Percentiles rank a stretch among this genome's conserved stretches.
Evolutionary conservation across 805 yeast genomes (phyloP).

Genomic region (Candida patagonica): DNA sequence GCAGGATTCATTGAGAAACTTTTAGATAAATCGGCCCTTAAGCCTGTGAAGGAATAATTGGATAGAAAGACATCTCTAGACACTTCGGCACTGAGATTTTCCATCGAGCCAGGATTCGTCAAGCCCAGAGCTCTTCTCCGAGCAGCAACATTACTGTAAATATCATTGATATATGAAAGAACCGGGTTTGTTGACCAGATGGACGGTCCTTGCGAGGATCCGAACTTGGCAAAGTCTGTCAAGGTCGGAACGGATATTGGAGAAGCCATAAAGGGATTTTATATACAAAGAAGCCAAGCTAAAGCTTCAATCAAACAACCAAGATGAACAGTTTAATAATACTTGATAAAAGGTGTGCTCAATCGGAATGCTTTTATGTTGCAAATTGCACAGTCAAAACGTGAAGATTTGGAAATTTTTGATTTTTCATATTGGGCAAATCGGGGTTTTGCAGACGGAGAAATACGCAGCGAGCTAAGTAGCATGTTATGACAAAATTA

Average conservation of each 20-base stretch:
- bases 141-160: slow-evolving; percentile 58
- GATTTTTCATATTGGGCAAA: too few species aligned
- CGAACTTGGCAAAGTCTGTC: slow-evolving; percentile 19
- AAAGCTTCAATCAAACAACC: too few species aligned
- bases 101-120: slow-evolving; percentile 89
- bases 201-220: slow-evolving; percentile 11
- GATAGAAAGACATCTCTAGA: slow-evolving; percentile 84
- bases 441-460: too few species aligned
- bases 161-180: slow-evolving; percentile 67
- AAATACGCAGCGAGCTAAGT: too few species aligned
- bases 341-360: too few species aligned
- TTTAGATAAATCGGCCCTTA: slow-evolving; percentile 93
- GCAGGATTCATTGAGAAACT: slow-evolving; percentile 85
- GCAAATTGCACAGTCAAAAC: too few species aligned
- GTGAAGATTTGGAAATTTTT: too few species aligned
- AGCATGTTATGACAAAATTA: too few species aligned
- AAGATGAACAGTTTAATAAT: too few species aligned
- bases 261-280: not conserved
- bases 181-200: slow-evolving; percentile 79
- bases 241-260: slow-evolving; percentile 15
- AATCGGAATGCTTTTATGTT: too few species aligned
- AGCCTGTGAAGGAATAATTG: slow-evolving; percentile 87
- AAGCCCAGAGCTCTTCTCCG: slow-evolving; percentile 79
- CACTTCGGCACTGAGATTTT: slow-evolving; percentile 88
- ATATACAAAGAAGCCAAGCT: not conserved